A percentile compares a stretch with the other conserved stretches of the same genome.
Conservation (phyloP, 2,329 filamentous ascomycete species). For the Exophiala sp. region DNA sequence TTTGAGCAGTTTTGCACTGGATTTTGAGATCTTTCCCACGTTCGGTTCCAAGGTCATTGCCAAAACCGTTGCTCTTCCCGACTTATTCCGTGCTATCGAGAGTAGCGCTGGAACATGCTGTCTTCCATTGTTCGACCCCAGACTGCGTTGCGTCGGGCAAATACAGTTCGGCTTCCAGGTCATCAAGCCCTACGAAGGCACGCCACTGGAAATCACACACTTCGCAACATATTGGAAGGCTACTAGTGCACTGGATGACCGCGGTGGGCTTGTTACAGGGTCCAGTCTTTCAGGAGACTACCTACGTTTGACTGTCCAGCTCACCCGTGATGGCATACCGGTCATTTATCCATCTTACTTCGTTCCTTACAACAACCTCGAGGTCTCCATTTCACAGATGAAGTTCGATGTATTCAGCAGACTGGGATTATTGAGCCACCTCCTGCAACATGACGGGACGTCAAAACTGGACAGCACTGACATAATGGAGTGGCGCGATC, state of each 20-base stretch:
- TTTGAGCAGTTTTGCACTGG: slow-evolving; percentile 83
- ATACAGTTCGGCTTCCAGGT: slow-evolving; percentile 93
- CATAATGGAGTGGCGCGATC: slow-evolving; percentile 47
- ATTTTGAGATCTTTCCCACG: slow-evolving; percentile 95
- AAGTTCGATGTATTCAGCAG: slow-evolving; percentile 48
- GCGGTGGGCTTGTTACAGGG: slow-evolving; percentile 82
- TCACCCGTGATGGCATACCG: slow-evolving; percentile 79
- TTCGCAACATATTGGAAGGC: slow-evolving; percentile 99
- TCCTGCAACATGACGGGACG: slow-evolving; percentile 42
- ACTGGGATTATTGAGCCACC: slow-evolving; percentile 32
- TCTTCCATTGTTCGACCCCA: slow-evolving; percentile 85
- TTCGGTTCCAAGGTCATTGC: slow-evolving; percentile 97
- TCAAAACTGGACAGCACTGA: slow-evolving; percentile 16
- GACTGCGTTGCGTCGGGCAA: slow-evolving; percentile 84
- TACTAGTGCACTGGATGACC: slow-evolving; percentile 84
- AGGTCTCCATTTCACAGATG: slow-evolving; percentile 74
- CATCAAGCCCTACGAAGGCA: slow-evolving; percentile 89
- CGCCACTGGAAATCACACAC: slow-evolving; percentile 90
- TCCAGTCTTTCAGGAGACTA: slow-evolving; percentile 96
- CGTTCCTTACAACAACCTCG: slow-evolving; percentile 66
- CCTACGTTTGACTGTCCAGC: slow-evolving; percentile 81
- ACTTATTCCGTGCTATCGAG: slow-evolving; percentile 68
- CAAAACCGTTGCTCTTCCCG: slow-evolving; percentile 85
- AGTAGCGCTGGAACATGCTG: slow-evolving; percentile 76
- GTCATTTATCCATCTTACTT: slow-evolving; percentile 85